phyloP scores from a whole-genome alignment of 225 moss, liverwort and hornwort species.

The Asterella californica region DNA sequence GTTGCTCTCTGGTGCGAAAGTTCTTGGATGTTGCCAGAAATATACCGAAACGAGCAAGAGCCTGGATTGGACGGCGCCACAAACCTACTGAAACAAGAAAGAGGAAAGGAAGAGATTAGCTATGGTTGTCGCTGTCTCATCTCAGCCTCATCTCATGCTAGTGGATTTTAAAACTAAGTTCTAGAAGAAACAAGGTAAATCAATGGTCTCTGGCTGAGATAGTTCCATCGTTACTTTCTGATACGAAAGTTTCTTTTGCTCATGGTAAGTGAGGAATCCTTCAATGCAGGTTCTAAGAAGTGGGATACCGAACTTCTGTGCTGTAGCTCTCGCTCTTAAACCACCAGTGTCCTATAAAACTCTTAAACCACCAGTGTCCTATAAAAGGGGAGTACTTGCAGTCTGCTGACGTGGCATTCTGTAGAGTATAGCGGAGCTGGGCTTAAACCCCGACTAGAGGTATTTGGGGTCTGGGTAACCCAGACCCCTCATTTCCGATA shows the following conservation, averaged over 20 bases:
- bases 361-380: too few relatives aligned
- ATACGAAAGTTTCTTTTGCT: neutral
- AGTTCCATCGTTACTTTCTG: neutral
- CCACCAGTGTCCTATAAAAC: too few relatives aligned
- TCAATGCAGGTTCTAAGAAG: slow-evolving; percentile 68
- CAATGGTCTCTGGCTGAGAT: neutral
- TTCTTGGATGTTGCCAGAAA: too few relatives aligned
- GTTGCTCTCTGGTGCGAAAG: too few relatives aligned
- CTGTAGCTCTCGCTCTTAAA: slow-evolving; percentile 93
- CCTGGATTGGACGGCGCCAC: neutral
- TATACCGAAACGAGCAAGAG: too few relatives aligned
- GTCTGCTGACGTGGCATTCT: too few relatives aligned
- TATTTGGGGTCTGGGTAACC: too few relatives aligned
- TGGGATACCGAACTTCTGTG: slow-evolving; percentile 96
- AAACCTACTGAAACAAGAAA: slow-evolving; percentile 11
- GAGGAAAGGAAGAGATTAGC: slow-evolving; percentile 17
- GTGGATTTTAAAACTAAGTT: neutral
- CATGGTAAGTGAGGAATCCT: neutral
- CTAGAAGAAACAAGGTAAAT: neutral
- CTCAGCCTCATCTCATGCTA: neutral
- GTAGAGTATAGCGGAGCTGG: too few relatives aligned
- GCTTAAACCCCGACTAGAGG: too few relatives aligned
- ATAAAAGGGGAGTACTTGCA: too few relatives aligned
- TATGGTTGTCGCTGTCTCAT: slow-evolving; percentile 20
- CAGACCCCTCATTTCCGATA: too few relatives aligned